A percentile compares a stretch with the other conserved stretches of the same genome.
Conservation (phyloP, 1,284 basidiomycete species). For the Pulveroboletus sp. region DNA sequence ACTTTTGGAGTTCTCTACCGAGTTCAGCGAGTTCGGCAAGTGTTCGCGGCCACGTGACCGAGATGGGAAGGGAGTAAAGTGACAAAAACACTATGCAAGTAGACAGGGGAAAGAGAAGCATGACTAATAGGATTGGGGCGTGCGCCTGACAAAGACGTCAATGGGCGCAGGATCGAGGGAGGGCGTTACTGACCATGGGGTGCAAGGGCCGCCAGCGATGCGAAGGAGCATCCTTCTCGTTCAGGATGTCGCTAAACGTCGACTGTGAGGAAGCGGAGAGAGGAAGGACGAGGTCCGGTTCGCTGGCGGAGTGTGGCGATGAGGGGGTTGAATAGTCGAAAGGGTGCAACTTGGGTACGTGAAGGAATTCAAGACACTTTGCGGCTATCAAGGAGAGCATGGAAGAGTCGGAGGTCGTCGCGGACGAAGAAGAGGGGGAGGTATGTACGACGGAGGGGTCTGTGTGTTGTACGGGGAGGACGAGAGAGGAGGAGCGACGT, state of each 20-base stretch:
- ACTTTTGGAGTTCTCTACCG: conserved; percentile 72
- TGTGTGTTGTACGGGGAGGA: conserved; percentile 31
- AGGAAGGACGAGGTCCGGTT: conserved; percentile 65
- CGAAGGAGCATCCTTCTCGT: conserved; percentile 41
- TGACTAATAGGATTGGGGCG: conserved; percentile 63
- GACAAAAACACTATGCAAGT: conserved; percentile 51
- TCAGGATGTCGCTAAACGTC: conserved; percentile 50
- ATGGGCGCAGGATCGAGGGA: conserved; percentile 17
- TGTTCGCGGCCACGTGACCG: conserved; percentile 73
- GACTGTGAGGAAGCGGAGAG: conserved; percentile 58
- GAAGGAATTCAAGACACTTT: conserved; percentile 54
- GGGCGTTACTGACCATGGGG: conserved; percentile 48
- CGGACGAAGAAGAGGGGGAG: conserved; percentile 3
- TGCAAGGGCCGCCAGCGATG: conserved; percentile 45
- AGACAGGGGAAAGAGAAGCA: conserved; percentile 68
- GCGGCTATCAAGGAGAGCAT: conserved; percentile 54
- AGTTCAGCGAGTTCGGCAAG: conserved; percentile 72
- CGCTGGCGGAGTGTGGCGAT: conserved; percentile 50
- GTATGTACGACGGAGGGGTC: conserved; percentile 6
- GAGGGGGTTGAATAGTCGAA: conserved; percentile 46
- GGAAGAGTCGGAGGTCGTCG: conserved; percentile 31
- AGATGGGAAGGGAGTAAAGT: conserved; percentile 66
- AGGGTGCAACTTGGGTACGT: conserved; percentile 41
- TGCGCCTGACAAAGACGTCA: conserved; percentile 48
- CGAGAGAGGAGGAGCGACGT: conserved; percentile 46